Evolutionary conservation across 345 rosid genomes (phyloP).

Genomic region (Populus davidiana): DNA sequence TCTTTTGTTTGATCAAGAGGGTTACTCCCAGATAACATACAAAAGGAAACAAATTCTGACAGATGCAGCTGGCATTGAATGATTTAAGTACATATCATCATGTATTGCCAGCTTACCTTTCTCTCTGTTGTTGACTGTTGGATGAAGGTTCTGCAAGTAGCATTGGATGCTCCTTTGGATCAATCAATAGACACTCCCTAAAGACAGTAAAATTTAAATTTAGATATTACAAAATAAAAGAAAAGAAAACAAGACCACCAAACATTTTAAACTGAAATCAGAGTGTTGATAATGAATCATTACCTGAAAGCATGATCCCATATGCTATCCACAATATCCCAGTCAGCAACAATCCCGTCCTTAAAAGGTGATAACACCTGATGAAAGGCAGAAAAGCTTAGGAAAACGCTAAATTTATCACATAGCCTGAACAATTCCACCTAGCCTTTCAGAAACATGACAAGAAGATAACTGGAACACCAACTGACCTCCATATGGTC

Average conservation of each 20-base stretch:
- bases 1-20: background rate
- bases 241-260: background rate
- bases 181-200: conserved; percentile 79
- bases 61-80: background rate
- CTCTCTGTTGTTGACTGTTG: conserved; percentile 87
- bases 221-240: background rate
- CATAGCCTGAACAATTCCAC: background rate
- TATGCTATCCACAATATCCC: conserved; percentile 91
- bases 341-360: conserved; percentile 89
- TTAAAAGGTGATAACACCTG: conserved; percentile 84
- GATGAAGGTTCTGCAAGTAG: conserved; percentile 92
- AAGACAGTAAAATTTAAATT: background rate
- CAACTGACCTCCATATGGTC: conserved; percentile 88
- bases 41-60: background rate
- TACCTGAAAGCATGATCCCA: conserved; percentile 98
- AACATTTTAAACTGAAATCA: background rate
- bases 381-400: conserved; percentile 13
- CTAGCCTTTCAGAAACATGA: background rate
- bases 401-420: conserved; percentile 2
- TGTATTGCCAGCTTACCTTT: conserved; percentile 46
- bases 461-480: background rate
- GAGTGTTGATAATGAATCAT: conserved; percentile 8
- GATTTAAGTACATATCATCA: background rate
- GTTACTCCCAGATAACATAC: background rate
- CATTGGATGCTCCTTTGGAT: conserved; percentile 95